phyloP scores from a whole-genome alignment of 805 yeast species.

The Saccharomycopsis selenospora region DNA sequence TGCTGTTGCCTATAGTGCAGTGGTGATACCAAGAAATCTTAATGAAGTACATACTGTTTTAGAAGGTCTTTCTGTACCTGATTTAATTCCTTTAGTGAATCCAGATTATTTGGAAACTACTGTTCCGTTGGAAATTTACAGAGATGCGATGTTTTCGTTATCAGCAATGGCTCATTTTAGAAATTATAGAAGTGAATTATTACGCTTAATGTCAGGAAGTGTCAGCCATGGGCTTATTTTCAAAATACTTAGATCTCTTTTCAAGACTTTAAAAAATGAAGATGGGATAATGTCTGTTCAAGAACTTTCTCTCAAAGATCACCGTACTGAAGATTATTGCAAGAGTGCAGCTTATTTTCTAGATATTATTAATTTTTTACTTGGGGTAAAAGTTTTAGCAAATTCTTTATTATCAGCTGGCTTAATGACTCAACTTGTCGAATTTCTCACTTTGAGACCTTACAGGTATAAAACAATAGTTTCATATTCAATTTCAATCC shows the following conservation, averaged over 20 bases:
- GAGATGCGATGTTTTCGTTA: slow-evolving; percentile 58
- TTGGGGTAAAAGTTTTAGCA: slow-evolving; percentile 47
- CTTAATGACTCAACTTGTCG: slow-evolving; percentile 54
- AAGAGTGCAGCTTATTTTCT: slow-evolving; percentile 39
- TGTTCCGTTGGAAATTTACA: slow-evolving; percentile 40
- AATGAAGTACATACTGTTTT: neutral
- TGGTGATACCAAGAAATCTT: slow-evolving; percentile 34
- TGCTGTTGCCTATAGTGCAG: slow-evolving; percentile 57
- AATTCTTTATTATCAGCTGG: slow-evolving; percentile 50
- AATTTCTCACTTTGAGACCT: slow-evolving; percentile 48
- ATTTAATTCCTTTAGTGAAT: neutral
- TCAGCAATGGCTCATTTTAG: slow-evolving; percentile 62
- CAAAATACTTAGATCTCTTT: slow-evolving; percentile 60
- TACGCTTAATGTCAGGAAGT: slow-evolving; percentile 75
- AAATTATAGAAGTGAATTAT: slow-evolving; percentile 67
- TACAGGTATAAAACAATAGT: slow-evolving; percentile 48
- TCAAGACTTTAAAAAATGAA: slow-evolving; percentile 40
- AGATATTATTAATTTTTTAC: slow-evolving; percentile 53
- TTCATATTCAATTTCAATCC: slow-evolving; percentile 55
- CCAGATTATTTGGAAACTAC: slow-evolving; percentile 56
- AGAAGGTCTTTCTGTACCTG: neutral
- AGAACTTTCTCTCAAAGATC: slow-evolving; percentile 22
- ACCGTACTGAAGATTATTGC: slow-evolving; percentile 40
- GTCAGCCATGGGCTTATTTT: slow-evolving; percentile 78
- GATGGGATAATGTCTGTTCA: slow-evolving; percentile 1